phyloP scores from a whole-genome alignment of 208 protist species.

The Trypanosoma rangeli region DNA sequence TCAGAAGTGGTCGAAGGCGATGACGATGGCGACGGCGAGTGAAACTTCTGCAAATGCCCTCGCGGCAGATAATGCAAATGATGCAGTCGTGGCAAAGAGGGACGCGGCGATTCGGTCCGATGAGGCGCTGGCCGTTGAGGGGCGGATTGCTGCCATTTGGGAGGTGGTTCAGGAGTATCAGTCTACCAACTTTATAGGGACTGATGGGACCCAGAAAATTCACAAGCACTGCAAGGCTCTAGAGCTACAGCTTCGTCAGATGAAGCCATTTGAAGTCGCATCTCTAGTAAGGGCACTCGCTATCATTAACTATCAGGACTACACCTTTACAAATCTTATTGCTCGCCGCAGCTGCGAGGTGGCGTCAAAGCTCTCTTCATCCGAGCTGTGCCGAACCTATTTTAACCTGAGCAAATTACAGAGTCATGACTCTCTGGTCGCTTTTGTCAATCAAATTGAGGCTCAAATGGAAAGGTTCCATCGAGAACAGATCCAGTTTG shows the following conservation, averaged over 20 bases:
- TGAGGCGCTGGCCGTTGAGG: conserved; percentile 29
- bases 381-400: conserved; percentile 63
- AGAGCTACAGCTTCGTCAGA: conserved; percentile 50
- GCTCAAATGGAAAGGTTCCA: conserved; percentile 39
- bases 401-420: conserved; percentile 76
- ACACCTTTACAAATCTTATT: conserved; percentile 60
- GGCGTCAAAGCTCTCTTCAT: conserved; percentile 36
- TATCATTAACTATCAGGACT: conserved; percentile 69
- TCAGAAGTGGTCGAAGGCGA: neutral
- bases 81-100: neutral
- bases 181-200: conserved; percentile 21
- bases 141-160: conserved; percentile 32
- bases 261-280: conserved; percentile 43
- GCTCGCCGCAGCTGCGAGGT: conserved; percentile 79
- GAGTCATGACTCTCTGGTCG: conserved; percentile 71
- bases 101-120: neutral
- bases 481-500: conserved; percentile 45
- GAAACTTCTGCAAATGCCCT: neutral
- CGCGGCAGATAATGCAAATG: neutral
- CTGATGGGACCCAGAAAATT: conserved; percentile 32
- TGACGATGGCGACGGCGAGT: neutral
- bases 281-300: conserved; percentile 56
- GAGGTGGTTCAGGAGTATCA: conserved; percentile 36
- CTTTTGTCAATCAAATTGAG: conserved; percentile 71
- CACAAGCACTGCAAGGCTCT: conserved; percentile 49